Evolutionary conservation across 1,139 yeast species (phyloP), one percentile per base, ranked within the genome.

Genomic region (Candida dubliniensis): DNA sequence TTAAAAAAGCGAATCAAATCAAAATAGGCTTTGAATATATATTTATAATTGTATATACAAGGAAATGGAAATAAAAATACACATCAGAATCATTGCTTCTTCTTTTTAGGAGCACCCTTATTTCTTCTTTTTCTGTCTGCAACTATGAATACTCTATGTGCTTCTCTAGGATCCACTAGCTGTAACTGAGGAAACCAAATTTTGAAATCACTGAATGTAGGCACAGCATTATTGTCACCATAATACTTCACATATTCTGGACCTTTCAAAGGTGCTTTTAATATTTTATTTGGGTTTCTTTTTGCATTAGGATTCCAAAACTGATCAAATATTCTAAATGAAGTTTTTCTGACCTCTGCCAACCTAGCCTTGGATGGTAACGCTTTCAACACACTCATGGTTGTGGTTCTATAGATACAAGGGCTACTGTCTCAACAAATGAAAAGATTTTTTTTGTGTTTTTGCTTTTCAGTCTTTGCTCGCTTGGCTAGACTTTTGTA

Each of bases 41-140:
- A 39, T 23, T 15, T 41, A 18, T 35, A 36, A 35, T 14, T 9
- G 18, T 13, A 31, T 35, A 31, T 37, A 29, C 35, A 36, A 32
- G 37, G 7, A 36, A 27, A 29, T 46, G 39, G 46, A 43, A 43
- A 41, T 47, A 37, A 43, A 5, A 34, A 13, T 14, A 6, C 5
- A 18, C 25, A 12, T 27, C n/a, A 38, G 25, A 14, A 39, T 37
- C 23, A 38, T 56, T 44, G 41, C 24, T 41, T 51, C 66, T 79
- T 81, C 76, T 89, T 89, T 73, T 85, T 81, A 54, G 96, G 96
- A 15, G 96, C 95, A 63, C 96, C 95, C 67, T 89, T 89, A 63
- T 89, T 91, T 79, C 95, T 85, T 77, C 86, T 84, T 75, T 83
- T 85, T 66, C 88, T 76, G 50, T 80, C 81, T 45, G 74, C 79